These are phyloP conservation scores for Fremontodendron californicum DNA, from an alignment of 345 rosid species.

Conservation along the genomic window DNA sequence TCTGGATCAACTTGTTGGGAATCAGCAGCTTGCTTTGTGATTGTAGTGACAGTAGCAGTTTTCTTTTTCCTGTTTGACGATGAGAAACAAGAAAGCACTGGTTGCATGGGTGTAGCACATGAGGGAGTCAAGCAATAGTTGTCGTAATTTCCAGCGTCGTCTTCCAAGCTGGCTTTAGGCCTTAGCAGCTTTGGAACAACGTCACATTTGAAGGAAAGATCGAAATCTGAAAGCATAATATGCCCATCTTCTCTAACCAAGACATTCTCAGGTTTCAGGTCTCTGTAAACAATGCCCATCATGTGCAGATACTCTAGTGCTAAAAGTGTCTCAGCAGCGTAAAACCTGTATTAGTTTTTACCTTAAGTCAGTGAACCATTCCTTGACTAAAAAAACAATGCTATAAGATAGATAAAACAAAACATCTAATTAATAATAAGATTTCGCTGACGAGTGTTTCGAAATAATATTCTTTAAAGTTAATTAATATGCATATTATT, in stretches of 20 bases:
- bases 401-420: neutral
- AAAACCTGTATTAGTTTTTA: conserved; percentile 41
- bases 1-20: conserved; percentile 34
- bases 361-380: neutral
- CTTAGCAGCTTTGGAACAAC: conserved; percentile 70
- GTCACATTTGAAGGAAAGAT: conserved; percentile 78
- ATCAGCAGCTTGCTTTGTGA: conserved; percentile 38
- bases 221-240: conserved; percentile 74
- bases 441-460: no score
- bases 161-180: conserved; percentile 21
- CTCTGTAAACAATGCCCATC: conserved; percentile 77
- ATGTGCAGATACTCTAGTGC: conserved; percentile 74
- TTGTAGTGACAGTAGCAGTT: conserved; percentile 37
- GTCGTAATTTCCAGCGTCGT: conserved; percentile 9
- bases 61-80: conserved; percentile 35
- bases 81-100: conserved; percentile 69
- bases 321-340: conserved; percentile 63
- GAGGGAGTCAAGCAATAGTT: conserved; percentile 48
- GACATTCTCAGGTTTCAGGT: conserved; percentile 70
- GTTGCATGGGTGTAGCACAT: conserved; percentile 57
- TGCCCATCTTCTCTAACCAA: conserved; percentile 70
- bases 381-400: neutral
- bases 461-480: no score
- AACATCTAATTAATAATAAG: no score
- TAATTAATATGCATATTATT: no score